Base-by-base conservation (phyloP, 2,329 filamentous ascomycete species). In the Gaeumannomyces sp. region DNA sequence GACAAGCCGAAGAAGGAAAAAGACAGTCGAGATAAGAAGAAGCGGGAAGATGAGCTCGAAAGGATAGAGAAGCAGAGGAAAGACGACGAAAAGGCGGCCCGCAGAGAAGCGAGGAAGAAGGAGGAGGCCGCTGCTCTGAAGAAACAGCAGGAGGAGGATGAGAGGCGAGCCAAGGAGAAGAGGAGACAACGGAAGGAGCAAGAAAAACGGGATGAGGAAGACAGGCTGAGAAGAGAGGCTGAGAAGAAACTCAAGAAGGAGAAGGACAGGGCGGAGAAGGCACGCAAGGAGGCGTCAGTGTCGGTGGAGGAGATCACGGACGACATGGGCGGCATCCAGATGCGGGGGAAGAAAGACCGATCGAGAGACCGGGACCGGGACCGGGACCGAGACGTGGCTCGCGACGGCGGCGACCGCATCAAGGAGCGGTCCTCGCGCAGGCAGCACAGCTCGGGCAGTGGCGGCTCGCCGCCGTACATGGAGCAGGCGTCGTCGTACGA, bases 401-500 rank as follows among this genome's bases (percentile, higher is more conserved):
- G 60, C 45, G 38, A 62, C 13, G 35, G 60, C 13, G 31, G 60
- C 27, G 33, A 35, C 11, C 60, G 60, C 22, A 29, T 28, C 35
- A 62, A 62, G 27, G 38, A 62, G 38, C 38, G 38, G 16, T 53
- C 60, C 22, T 62, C 60, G 35, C 60, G 60, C 14, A 31, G 35
- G 28, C 60, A 29, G 14, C 60, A 61, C 35, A 61, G n/a, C 60
- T 61, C 60, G 7, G 31, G 31, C 45, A 10, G 38, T 14, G 27
- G 38, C 27, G 38, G 60, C 38, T 45, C 38, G 25, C 19, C 35
- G 2, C 13, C 27, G 16, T 62, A 62, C 25, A 28, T 56, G 25
- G 60, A 62, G 60, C 38, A 62, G 8, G 22, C n/a, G 35, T 8
- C 60, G 11, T 61, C 60, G 16, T 61, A 50, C 25, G 60, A 61